Evolutionary conservation across 805 yeast genomes (phyloP).

Genomic region (Saccharomycopsis olivae): DNA sequence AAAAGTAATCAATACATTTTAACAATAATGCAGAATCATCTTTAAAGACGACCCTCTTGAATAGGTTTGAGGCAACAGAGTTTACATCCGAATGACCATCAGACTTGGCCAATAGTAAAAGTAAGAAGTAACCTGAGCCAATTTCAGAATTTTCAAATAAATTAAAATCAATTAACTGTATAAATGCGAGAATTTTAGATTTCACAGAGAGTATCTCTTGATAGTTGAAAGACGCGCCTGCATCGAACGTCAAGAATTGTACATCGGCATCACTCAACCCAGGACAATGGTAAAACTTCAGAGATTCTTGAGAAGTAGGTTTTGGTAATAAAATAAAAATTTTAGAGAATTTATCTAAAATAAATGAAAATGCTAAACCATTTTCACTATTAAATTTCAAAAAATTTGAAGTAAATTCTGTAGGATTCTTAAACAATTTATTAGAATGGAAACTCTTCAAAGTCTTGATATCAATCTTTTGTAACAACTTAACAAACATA

Average conservation of each 20-base stretch:
- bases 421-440: slow-evolving; percentile 5
- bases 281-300: slow-evolving; percentile 41
- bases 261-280: slow-evolving; percentile 52
- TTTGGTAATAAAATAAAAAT: slow-evolving; percentile 48
- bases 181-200: slow-evolving; percentile 31
- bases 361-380: slow-evolving; percentile 32
- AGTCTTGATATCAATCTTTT: slow-evolving; percentile 3
- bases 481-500: slow-evolving; percentile 46
- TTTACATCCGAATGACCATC: slow-evolving; percentile 49
- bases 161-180: slow-evolving; percentile 24
- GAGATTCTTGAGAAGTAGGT: slow-evolving; percentile 24
- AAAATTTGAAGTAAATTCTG: slow-evolving; percentile 8
- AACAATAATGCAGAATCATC: slow-evolving; percentile 34
- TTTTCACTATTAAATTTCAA: slow-evolving; percentile 3
- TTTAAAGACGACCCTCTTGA: slow-evolving; percentile 32
- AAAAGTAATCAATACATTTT: slow-evolving; percentile 36
- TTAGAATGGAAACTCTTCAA: neutral
- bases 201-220: slow-evolving; percentile 36
- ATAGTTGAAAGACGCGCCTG: slow-evolving; percentile 50
- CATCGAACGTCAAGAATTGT: slow-evolving; percentile 53
- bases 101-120: slow-evolving; percentile 51
- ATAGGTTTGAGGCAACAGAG: slow-evolving; percentile 39
- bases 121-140: slow-evolving; percentile 30
- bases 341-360: slow-evolving; percentile 39
- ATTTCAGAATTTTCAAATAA: slow-evolving; percentile 24